A percentile compares a stretch with the other conserved stretches of the same genome.
phyloP scores from a whole-genome alignment of 192 early-diverging fungal species.

The Entophlyctis luteolus region DNA sequence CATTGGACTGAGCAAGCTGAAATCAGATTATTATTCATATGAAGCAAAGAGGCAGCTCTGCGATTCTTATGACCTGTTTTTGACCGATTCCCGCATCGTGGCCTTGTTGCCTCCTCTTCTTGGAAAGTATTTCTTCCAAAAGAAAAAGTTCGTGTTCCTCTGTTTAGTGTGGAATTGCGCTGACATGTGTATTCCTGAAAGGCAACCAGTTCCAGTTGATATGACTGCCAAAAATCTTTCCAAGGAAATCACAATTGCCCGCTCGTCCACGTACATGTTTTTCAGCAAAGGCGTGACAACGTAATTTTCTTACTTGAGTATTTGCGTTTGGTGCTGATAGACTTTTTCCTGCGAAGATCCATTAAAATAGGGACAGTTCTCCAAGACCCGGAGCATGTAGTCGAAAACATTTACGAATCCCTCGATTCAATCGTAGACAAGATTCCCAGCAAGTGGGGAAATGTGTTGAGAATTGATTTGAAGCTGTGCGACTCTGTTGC shows the following conservation, averaged over 20 bases:
- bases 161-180: conserved; percentile 21
- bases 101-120: conserved; percentile 70
- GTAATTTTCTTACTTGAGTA: too few relatives aligned
- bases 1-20: conserved; percentile 72
- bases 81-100: conserved; percentile 81
- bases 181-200: conserved; percentile 12
- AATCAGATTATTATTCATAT: conserved; percentile 72
- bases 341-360: conserved; percentile 40
- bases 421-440: conserved; percentile 58
- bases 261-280: conserved; percentile 67
- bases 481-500: conserved; percentile 75
- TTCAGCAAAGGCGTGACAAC: too few relatives aligned
- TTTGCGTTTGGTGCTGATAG: too few relatives aligned
- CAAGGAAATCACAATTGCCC: conserved; percentile 57
- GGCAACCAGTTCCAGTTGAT: conserved; percentile 71
- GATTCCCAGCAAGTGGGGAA: conserved; percentile 72
- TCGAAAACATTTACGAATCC: conserved; percentile 72
- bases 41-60: conserved; percentile 76
- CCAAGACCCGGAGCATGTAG: conserved; percentile 56
- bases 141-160: conserved; percentile 64
- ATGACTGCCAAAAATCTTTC: conserved; percentile 57
- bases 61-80: conserved; percentile 77
- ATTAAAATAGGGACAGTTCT: conserved; percentile 69
- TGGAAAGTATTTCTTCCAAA: conserved; percentile 77
- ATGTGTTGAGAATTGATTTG: conserved; percentile 80